Evolutionary conservation across 371 early-diverging fungal genomes (phyloP).

Genomic region (Rhizopus delemar): DNA sequence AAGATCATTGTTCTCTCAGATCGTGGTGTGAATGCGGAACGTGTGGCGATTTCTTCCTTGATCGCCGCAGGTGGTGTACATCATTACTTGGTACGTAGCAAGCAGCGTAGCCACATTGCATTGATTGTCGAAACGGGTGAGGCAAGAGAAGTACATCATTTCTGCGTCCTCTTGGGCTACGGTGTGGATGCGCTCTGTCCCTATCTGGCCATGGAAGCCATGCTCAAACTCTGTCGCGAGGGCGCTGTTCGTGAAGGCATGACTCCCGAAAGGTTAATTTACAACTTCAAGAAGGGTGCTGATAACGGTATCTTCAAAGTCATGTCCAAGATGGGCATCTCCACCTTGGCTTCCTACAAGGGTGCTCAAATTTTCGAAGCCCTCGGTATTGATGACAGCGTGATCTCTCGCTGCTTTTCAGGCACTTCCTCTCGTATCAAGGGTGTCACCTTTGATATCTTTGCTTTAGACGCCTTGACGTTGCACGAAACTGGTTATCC

Average conservation of each 20-base stretch:
- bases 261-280: constrained; percentile 60
- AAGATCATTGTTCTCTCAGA: constrained; percentile 88
- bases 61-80: constrained; percentile 94
- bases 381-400: constrained; percentile 86
- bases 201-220: constrained; percentile 85
- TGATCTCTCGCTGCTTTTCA: constrained; percentile 87
- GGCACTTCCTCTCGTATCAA: constrained; percentile 95
- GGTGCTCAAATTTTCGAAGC: constrained; percentile 98
- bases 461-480: constrained; percentile 87
- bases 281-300: constrained; percentile 82
- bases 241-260: constrained; percentile 59
- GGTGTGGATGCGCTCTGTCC: constrained; percentile 97
- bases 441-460: constrained; percentile 84
- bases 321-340: constrained; percentile 99
- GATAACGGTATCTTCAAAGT: constrained; percentile 95
- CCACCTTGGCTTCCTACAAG: constrained; percentile 95
- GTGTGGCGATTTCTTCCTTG: constrained; percentile 85
- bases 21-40: constrained; percentile 58
- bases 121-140: constrained; percentile 92
- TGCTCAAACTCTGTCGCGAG: constrained; percentile 87
- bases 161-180: constrained; percentile 93
- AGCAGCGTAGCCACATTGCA: constrained; percentile 86
- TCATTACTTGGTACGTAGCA: constrained; percentile 86
- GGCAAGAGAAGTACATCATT: constrained; percentile 95
- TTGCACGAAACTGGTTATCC: constrained; percentile 88